Evolutionary conservation across 176 grass and related monocot species (phyloP).

Genomic region (Luzula sylvatica): DNA sequence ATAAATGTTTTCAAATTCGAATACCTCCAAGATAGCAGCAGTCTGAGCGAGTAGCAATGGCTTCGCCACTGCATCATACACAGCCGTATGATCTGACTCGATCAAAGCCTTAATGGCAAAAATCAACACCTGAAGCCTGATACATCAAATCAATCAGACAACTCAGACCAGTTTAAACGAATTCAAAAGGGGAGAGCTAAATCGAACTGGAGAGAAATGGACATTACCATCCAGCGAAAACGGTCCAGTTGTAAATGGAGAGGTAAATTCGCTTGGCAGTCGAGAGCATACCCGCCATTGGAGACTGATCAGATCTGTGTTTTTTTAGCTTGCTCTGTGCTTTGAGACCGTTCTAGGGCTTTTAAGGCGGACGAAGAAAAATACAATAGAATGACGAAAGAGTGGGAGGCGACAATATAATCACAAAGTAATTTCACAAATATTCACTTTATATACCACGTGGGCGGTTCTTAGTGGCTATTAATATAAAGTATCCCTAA

Average conservation of each 20-base stretch:
- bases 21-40: constrained; percentile 50
- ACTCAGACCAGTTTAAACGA: constrained; percentile 1
- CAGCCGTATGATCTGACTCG: constrained; percentile 21
- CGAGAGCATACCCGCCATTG: constrained; percentile 28
- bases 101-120: constrained; percentile 27
- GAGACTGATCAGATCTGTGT: not conserved
- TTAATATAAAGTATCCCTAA: too few species aligned
- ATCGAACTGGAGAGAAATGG: not conserved
- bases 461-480: not conserved
- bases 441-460: not conserved
- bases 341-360: constrained; percentile 10
- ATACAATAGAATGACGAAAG: too few species aligned
- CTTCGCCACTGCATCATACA: constrained; percentile 46
- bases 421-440: not conserved
- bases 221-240: constrained; percentile 46
- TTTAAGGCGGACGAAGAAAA: constrained; percentile 11
- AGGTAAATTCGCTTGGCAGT: constrained; percentile 42
- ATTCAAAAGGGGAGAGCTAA: constrained; percentile 1
- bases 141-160: constrained; percentile 9
- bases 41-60: constrained; percentile 58
- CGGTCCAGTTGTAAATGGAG: constrained; percentile 42
- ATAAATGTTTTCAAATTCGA: not conserved
- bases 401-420: not conserved
- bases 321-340: not conserved
- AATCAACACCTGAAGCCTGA: constrained; percentile 51